These are phyloP conservation scores for Talaromyces thailandensis DNA, from an alignment of 495 filamentous ascomycete species.

Conservation along the genomic window DNA sequence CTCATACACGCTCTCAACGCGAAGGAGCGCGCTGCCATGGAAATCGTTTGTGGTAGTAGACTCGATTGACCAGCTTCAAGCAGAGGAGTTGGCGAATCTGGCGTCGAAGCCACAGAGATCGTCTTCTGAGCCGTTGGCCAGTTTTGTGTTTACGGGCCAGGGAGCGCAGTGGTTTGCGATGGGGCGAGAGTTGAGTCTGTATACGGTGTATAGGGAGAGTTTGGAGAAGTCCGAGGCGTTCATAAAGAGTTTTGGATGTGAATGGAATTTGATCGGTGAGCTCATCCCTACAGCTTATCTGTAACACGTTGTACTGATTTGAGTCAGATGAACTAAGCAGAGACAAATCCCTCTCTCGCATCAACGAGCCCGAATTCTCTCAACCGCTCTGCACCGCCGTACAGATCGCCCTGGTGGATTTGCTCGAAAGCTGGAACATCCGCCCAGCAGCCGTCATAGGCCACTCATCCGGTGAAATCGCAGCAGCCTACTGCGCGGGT, in stretches of 20 bases:
- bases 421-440: conserved; percentile 33
- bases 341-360: too few species aligned
- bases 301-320: not conserved
- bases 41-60: not conserved
- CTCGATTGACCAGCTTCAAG: not conserved
- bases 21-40: not conserved
- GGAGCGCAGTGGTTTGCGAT: not conserved
- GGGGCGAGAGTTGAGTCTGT: not conserved
- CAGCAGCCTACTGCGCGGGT: conserved; percentile 50
- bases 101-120: not conserved
- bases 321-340: too few species aligned
- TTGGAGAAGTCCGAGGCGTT: too few species aligned
- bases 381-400: conserved; percentile 39
- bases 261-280: not conserved
- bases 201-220: too few species aligned
- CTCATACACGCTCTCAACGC: not conserved
- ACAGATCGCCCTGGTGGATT: conserved; percentile 40
- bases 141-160: not conserved
- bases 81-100: not conserved
- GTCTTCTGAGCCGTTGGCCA: not conserved
- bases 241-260: too few species aligned
- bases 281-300: not conserved
- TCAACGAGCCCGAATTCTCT: conserved; percentile 14
- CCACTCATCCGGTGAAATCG: conserved; percentile 55
- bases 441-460: conserved; percentile 40